These are phyloP conservation scores for Yarrowia bubula DNA, from an alignment of 805 yeast species.

Conservation along the genomic window DNA sequence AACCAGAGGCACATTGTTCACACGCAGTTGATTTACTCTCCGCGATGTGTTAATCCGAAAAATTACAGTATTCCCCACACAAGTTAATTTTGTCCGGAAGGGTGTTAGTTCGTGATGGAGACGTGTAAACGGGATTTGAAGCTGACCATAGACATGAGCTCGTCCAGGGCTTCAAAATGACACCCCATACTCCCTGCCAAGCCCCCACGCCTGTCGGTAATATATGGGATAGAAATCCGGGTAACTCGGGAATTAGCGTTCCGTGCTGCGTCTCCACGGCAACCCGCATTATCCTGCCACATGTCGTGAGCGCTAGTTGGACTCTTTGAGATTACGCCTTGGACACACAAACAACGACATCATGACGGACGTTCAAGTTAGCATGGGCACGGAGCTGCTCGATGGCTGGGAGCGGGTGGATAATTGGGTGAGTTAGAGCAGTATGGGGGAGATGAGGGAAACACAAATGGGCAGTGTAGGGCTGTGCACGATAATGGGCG, in stretches of 20 bases:
- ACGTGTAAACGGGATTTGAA: neutral
- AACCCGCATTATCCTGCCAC: constrained; percentile 17
- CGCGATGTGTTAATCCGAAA: neutral
- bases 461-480: no score
- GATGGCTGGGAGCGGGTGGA: constrained; percentile 71
- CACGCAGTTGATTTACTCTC: no score
- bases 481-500: neutral
- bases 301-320: neutral
- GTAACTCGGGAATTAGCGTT: neutral
- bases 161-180: neutral
- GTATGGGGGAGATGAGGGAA: neutral
- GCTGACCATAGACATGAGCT: neutral
- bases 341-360: neutral
- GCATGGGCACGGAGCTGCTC: constrained; percentile 26
- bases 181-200: neutral
- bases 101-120: neutral
- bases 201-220: no score
- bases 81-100: neutral
- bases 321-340: no score
- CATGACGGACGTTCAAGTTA: constrained; percentile 21
- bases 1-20: no score
- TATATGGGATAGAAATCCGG: neutral
- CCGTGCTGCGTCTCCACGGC: constrained; percentile 7
- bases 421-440: constrained; percentile 58
- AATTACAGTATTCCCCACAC: constrained; percentile 13